These are phyloP conservation scores for Gypsophila paniculata DNA, from an alignment of 179 eudicot species.

Conservation along the genomic window DNA sequence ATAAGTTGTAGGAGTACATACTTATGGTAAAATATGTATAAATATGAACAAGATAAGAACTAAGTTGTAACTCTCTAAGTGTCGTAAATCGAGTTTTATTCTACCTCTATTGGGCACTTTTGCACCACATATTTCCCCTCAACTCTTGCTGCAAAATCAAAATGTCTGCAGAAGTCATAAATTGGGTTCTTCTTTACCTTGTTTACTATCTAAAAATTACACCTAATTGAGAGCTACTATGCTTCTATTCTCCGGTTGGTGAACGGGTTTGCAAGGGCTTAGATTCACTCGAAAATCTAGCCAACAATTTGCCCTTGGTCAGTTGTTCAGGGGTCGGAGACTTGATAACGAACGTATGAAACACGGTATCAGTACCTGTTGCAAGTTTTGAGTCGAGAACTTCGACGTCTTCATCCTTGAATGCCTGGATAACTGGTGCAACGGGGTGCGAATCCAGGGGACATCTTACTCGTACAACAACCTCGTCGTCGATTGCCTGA, in stretches of 20 bases:
- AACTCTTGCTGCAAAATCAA: slow-evolving; percentile 37
- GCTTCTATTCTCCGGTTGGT: slow-evolving; percentile 28
- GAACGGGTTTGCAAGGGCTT: slow-evolving; percentile 35
- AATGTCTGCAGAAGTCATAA: slow-evolving; percentile 36
- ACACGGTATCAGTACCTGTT: slow-evolving; percentile 52
- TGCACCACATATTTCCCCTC: slow-evolving; percentile 23
- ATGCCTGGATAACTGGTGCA: slow-evolving; percentile 43
- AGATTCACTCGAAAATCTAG: slow-evolving; percentile 44
- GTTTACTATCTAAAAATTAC: slow-evolving; percentile 26
- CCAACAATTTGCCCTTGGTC: slow-evolving; percentile 61
- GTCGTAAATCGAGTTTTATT: slow-evolving; percentile 29
- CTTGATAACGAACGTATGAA: slow-evolving; percentile 64
- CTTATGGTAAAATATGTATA: slow-evolving; percentile 36
- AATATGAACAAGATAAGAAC: slow-evolving; percentile 40
- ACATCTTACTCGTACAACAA: slow-evolving; percentile 48
- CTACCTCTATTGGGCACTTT: slow-evolving; percentile 30
- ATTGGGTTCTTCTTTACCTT: slow-evolving; percentile 20
- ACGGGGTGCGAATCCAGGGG: slow-evolving; percentile 67
- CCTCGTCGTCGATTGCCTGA: slow-evolving; percentile 40
- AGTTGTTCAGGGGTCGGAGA: slow-evolving; percentile 48
- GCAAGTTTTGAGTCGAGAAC: slow-evolving; percentile 56
- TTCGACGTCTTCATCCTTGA: slow-evolving; percentile 44
- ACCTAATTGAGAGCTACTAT: slow-evolving; percentile 21
- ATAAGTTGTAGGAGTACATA: slow-evolving; percentile 23
- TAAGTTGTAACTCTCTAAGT: slow-evolving; percentile 21